These are phyloP conservation scores for Chalciporus chontae DNA, from an alignment of 768 basidiomycete species.

Conservation along the genomic window DNA sequence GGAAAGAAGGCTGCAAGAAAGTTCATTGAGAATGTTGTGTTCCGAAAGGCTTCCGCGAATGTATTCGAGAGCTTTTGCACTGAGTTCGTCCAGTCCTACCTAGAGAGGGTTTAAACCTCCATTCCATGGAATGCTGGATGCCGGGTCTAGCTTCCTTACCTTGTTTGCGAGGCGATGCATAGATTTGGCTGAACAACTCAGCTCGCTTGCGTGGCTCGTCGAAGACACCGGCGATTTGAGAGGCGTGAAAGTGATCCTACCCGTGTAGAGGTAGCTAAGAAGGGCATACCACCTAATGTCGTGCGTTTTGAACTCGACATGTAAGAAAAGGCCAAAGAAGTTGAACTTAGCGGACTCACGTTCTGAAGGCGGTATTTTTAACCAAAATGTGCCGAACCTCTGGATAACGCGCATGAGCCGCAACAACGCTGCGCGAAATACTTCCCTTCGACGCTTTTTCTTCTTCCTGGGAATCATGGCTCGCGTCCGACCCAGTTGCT, in stretches of 20 bases:
- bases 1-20: slow-evolving; percentile 16
- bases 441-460: not conserved
- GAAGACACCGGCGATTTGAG: slow-evolving; percentile 21
- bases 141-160: slow-evolving; percentile 16
- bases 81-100: slow-evolving; percentile 19
- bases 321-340: not conserved
- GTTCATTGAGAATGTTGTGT: slow-evolving; percentile 20
- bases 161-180: slow-evolving; percentile 43
- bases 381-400: slow-evolving; percentile 18
- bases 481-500: not conserved
- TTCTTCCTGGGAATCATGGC: not conserved
- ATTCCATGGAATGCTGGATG: too few relatives aligned
- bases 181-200: slow-evolving; percentile 39
- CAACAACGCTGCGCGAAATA: not conserved
- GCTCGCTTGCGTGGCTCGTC: not conserved
- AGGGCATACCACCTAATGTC: slow-evolving; percentile 33
- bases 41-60: slow-evolving; percentile 18
- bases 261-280: slow-evolving; percentile 39
- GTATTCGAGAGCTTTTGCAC: slow-evolving; percentile 15
- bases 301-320: not conserved
- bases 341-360: slow-evolving; percentile 18
- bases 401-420: not conserved
- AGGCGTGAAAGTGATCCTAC: slow-evolving; percentile 30
- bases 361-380: slow-evolving; percentile 23
- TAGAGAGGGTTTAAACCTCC: not conserved